These are phyloP conservation scores for Rhexocercosporidium sp. DNA, from an alignment of 2,329 filamentous ascomycete species.

Conservation along the genomic window DNA sequence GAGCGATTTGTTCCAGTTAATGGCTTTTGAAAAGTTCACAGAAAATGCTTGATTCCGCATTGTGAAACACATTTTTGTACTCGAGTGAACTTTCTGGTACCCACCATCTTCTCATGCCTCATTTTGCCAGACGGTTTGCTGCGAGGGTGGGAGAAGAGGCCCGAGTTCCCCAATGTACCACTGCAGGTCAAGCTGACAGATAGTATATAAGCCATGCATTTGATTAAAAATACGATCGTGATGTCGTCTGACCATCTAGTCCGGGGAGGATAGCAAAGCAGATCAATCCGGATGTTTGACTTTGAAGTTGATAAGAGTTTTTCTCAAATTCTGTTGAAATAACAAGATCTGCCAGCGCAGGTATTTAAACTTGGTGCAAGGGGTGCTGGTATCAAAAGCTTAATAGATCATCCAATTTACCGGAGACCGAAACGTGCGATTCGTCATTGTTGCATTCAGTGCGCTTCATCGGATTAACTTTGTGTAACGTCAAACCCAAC, in stretches of 20 bases:
- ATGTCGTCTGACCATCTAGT: background rate
- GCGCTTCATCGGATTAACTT: background rate
- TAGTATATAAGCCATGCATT: background rate
- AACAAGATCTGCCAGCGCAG: background rate
- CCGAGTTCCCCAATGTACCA: background rate
- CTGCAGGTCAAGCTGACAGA: background rate
- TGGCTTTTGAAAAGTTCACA: too few species aligned
- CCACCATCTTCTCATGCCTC: background rate
- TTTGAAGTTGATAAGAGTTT: background rate
- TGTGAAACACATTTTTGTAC: background rate
- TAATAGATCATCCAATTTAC: slow-evolving; percentile 5
- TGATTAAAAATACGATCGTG: background rate
- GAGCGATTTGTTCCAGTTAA: background rate
- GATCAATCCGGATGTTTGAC: too few species aligned
- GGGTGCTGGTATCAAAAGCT: slow-evolving; percentile 12
- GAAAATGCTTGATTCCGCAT: background rate
- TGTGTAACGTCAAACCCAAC: background rate
- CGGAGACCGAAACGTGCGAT: background rate
- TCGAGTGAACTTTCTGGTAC: background rate
- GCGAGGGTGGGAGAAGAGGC: background rate
- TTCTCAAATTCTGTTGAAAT: background rate
- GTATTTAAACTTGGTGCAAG: background rate
- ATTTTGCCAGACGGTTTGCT: background rate
- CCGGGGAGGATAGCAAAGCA: too few species aligned
- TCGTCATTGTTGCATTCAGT: background rate